Evolutionary conservation across 305 asterid genomes (phyloP), one percentile per base, ranked within the genome.

Genomic region (Rubia tinctorum): DNA sequence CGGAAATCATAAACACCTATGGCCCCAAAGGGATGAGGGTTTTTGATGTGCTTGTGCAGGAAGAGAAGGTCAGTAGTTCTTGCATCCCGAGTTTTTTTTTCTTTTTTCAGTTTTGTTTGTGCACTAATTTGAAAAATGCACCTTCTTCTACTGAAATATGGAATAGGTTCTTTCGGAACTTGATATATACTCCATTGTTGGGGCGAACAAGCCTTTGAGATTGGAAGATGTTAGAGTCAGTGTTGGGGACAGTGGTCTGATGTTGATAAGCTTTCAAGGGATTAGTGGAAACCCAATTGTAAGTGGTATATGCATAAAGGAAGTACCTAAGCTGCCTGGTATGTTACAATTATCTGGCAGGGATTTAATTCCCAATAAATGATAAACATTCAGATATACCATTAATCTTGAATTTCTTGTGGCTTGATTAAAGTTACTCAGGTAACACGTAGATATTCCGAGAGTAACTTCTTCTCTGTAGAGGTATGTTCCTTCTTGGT

Each of bases 391-490:
- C 13, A 15, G 49, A 39, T 62, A 30, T 18, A 64, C 64, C 23
- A 40, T 14, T 49, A 67, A 70, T 70, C 61, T 79, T 59, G 44
- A 40, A 10, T 56, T 60, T 42, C 74, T 34, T 75, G 77, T 81
- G 77, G 47, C 71, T 77, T 73, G 30, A 49, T 66, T 82, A 74
- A 88, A 93, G 97, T 66, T 69, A 70, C 80, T 75, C 86, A 56
- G 63, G 73, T 14, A 67, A 77, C 78, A 71, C 60, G 68, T 55
- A 89, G 86, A 27, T 75, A 67, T 78, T 73, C 85, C 77, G 82
- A 79, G 53, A 88, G 89, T 80, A 80, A 81, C 69, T 91, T 85
- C 80, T 91, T 96, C 34, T 86, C 91, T 27, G 66, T 86, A 23
- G 89, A 86, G 83, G 84, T 87, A 87, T 90, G 95, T 89, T 84